Base-by-base conservation (phyloP, 352 stramenopile species). In the Phytophthora fragariaefolia region DNA sequence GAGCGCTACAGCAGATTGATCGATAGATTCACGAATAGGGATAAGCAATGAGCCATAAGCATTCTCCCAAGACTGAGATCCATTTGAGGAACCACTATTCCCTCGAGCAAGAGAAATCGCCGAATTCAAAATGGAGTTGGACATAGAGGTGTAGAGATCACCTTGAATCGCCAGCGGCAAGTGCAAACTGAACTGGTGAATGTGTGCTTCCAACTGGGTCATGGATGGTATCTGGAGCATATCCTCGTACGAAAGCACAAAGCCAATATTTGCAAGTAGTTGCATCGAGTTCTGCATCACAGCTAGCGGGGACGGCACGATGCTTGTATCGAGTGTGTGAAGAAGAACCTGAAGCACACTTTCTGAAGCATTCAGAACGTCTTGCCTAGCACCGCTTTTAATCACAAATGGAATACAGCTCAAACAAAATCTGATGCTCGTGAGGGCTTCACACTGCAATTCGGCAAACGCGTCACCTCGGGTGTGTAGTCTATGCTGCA, bases 131-230 rank as follows among this genome's bases (percentile, higher is more conserved):
- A 92, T 89, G 7, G 80, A 91, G 62, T 92, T 90, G 0, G 85
- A 90, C 78, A 93, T 88, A 1, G 86, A 87, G 15, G 82, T 91
- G 60, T 91, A 95, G 20, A 95, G 63, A 47, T 92, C 82, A 27
- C 81, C 83, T 61, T 95, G 84, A 54, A 95, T 91, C 20, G 75
- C 66, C 8, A 89, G 70, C 20, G 80, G 84, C 20, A 95, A 64
- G 30, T 93, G 83, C 49, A 87, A 63, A 20, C 84, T 89, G 63
- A 95, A 93, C 47, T 80, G 71, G 48, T 93, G 86, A 43, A 95
- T 84, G 50, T 90, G 85, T 17, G 66, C 55, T 52, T 92, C 76
- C 10, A 95, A 71, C 51, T 92, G 80, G 2, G 61, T 58, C 86
- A 95, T 92, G 34, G 83, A 90, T 9, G 81, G 78, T 10, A 95